Conservation (phyloP, 305 asterid genomes). For the Solanum hybrid region DNA sequence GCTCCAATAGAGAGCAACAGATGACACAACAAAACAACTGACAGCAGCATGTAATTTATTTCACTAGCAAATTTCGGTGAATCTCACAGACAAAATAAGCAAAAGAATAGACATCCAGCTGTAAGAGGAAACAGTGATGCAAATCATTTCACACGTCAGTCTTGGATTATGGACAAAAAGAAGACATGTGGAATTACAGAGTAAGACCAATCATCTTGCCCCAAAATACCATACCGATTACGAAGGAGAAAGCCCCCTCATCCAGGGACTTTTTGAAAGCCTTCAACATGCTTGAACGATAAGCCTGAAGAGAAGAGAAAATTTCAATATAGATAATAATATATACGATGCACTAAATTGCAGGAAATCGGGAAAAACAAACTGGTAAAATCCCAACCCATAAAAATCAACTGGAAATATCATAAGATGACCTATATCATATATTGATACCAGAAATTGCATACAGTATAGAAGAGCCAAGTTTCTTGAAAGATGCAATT, state of each 20-base stretch:
- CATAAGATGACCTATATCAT: background rate
- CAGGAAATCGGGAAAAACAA: background rate
- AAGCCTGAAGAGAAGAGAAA: constrained; percentile 55
- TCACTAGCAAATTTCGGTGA: background rate
- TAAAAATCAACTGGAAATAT: background rate
- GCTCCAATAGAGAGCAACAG: background rate
- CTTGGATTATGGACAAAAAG: background rate
- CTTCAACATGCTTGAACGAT: constrained; percentile 97
- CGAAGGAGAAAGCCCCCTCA: constrained; percentile 88
- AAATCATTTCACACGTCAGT: background rate
- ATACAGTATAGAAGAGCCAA: background rate
- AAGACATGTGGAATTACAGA: background rate
- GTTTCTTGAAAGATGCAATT: background rate
- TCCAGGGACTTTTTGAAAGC: constrained; percentile 95
- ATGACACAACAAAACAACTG: background rate
- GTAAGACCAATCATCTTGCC: background rate
- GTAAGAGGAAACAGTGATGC: background rate
- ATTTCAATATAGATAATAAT: background rate
- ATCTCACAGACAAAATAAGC: constrained; percentile 1
- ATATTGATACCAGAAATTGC: background rate
- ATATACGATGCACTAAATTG: background rate
- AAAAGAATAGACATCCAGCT: background rate
- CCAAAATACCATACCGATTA: constrained; percentile 70
- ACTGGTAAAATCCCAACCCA: background rate
- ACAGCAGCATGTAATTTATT: background rate